These are phyloP conservation scores for Tetramitus jugosus DNA, from an alignment of 208 protist species.

Conservation along the genomic window DNA sequence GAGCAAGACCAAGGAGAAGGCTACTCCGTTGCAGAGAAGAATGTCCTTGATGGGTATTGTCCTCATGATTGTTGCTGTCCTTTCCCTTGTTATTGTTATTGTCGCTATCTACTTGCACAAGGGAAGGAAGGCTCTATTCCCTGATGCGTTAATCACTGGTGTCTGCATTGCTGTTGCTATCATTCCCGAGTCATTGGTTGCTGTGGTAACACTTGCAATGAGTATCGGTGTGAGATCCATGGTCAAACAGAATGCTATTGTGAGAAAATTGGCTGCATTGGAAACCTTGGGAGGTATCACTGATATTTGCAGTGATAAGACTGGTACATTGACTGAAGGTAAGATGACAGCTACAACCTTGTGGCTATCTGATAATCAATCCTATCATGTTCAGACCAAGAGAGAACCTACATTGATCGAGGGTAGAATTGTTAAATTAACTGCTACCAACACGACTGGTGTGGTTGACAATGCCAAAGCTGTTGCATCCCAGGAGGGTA, in stretches of 20 bases:
- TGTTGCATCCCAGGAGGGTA: no score
- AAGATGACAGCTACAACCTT: slow-evolving; percentile 52
- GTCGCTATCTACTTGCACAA: background rate
- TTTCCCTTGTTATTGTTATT: slow-evolving; percentile 20
- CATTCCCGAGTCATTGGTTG: slow-evolving; percentile 68
- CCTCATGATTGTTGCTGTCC: slow-evolving; percentile 61
- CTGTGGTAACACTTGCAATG: slow-evolving; percentile 69
- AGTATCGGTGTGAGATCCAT: slow-evolving; percentile 65
- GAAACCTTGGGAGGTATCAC: slow-evolving; percentile 75
- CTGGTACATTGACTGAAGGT: slow-evolving; percentile 81
- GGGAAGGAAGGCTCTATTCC: slow-evolving; percentile 58
- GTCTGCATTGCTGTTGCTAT: slow-evolving; percentile 72
- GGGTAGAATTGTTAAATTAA: background rate
- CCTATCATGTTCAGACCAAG: background rate
- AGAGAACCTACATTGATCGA: background rate
- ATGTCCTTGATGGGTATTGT: slow-evolving; percentile 76
- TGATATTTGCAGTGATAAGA: slow-evolving; percentile 84
- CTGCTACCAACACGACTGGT: no score
- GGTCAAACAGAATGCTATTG: slow-evolving; percentile 71
- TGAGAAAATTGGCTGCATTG: slow-evolving; percentile 68
- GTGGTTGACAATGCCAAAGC: no score
- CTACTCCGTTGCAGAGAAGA: slow-evolving; percentile 59
- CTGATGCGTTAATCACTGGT: slow-evolving; percentile 57
- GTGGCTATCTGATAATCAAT: background rate
- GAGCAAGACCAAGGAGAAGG: slow-evolving; percentile 43